Evolutionary conservation across 1,284 basidiomycete genomes (phyloP), one percentile per base, ranked within the genome.

Genomic region (Golubevia sp.): DNA sequence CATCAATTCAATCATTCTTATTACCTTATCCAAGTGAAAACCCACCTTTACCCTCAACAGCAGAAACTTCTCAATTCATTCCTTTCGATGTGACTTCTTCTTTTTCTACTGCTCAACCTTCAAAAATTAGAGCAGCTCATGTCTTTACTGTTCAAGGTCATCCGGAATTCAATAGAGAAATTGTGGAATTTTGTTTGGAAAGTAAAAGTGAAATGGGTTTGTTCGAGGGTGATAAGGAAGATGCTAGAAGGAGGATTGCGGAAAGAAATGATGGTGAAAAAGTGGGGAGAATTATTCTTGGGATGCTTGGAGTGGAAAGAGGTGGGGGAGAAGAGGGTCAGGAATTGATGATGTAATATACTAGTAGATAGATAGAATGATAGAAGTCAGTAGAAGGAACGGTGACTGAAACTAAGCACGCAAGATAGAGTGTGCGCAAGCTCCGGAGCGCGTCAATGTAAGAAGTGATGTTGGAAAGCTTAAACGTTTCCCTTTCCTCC

Each of bases 251-350:
- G 8, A 66, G 73, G 30, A 76, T 74, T 0, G 64, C 64, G 38
- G 59, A 66, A 25, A 61, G 66, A 8, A 76, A 82, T 55, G 74
- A 80, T 51, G 77, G 76, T 1, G 49, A 73, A 4, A 67, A 73
- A 25, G 49, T 79, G 5, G 79, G 76, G 1, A 56, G 67, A 20
- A 67, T 71, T 18, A 64, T 83, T 26, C 56, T 80, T 4, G 67
- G 65, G 5, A 82, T 83, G 80, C 71, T 83, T 13, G 79, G 80
- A 30, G 63, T 81, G 11, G 79, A 83, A 63, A 56, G 68, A 5
- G 69, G 70, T n/a, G 74, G 74, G 34, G 61, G 70, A 2, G 74
- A 71, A 18, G 68, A 70, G n/a, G n/a, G n/a, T n/a, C n/a, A n/a
- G n/a, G n/a, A n/a, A n/a, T n/a, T n/a, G n/a, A n/a, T n/a, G n/a